Percentiles rank a stretch among this genome's conserved stretches.
phyloP scores from a whole-genome alignment of 768 basidiomycete species.

The Coprinopsis sp. region DNA sequence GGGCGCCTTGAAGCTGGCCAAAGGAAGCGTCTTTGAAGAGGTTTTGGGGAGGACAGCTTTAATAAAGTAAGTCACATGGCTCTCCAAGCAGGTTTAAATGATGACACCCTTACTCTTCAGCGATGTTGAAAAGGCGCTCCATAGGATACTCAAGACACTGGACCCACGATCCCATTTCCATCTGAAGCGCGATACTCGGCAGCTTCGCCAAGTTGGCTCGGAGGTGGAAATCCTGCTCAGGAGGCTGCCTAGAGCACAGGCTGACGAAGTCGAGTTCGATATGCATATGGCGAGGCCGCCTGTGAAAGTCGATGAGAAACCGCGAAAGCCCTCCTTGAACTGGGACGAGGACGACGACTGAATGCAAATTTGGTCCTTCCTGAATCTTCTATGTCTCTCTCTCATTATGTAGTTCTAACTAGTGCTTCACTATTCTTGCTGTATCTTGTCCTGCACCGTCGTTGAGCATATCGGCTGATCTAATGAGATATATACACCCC shows the following conservation, averaged over 20 bases:
- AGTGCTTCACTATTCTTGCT: too few relatives aligned
- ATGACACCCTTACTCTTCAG: neutral
- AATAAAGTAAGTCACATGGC: neutral
- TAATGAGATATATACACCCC: too few relatives aligned
- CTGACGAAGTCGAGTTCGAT: slow-evolving; percentile 1
- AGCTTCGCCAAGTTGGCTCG: neutral
- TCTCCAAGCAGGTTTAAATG: neutral
- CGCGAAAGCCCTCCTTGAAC: too few relatives aligned
- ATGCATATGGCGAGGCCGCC: neutral
- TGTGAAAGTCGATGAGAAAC: too few relatives aligned
- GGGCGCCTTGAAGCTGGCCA: neutral
- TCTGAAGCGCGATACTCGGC: neutral
- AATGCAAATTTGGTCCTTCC: too few relatives aligned
- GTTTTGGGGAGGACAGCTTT: neutral
- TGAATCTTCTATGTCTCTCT: too few relatives aligned
- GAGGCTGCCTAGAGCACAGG: neutral
- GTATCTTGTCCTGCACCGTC: too few relatives aligned
- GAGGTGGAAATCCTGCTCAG: slow-evolving; percentile 1
- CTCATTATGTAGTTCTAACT: too few relatives aligned
- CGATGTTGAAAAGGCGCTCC: neutral
- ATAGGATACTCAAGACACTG: neutral
- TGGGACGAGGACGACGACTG: too few relatives aligned
- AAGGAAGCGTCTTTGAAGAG: neutral
- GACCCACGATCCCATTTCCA: slow-evolving; percentile 2
- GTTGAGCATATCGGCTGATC: too few relatives aligned